Evolutionary conservation across 306 rosid genomes (phyloP).

Genomic region (Begonia peltatifolia): DNA sequence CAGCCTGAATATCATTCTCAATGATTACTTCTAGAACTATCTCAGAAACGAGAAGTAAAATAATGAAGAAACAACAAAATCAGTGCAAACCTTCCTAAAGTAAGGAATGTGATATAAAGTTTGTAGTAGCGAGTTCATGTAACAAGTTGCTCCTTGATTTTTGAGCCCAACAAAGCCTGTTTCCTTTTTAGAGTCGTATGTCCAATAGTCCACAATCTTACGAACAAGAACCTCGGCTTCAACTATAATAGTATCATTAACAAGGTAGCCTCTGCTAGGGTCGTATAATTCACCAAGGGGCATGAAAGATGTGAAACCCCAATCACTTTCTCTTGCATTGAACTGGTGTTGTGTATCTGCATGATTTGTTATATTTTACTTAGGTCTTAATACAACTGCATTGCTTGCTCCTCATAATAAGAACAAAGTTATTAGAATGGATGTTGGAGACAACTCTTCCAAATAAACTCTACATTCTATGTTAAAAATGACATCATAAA

Average conservation of each 20-base stretch:
- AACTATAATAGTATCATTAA: conserved; percentile 52
- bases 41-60: not conserved
- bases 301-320: conserved; percentile 95
- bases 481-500: not conserved
- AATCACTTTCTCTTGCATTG: conserved; percentile 85
- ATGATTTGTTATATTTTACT: conserved; percentile 3
- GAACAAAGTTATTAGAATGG: no score
- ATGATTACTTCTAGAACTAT: not conserved
- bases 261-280: conserved; percentile 66
- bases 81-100: conserved; percentile 53
- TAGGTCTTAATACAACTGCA: no score
- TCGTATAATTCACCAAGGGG: conserved; percentile 76
- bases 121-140: conserved; percentile 85
- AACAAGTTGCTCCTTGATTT: conserved; percentile 92
- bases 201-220: conserved; percentile 74
- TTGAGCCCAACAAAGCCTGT: conserved; percentile 88
- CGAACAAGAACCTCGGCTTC: conserved; percentile 88
- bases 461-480: no score
- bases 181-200: conserved; percentile 80
- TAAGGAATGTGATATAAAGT: conserved; percentile 79
- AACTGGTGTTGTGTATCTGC: conserved; percentile 89
- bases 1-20: conserved; percentile 42
- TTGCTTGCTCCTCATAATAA: no score
- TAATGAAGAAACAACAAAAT: not conserved
- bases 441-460: no score